phyloP scores from a whole-genome alignment of 345 rosid species.

The Melaleuca quinquenervia region DNA sequence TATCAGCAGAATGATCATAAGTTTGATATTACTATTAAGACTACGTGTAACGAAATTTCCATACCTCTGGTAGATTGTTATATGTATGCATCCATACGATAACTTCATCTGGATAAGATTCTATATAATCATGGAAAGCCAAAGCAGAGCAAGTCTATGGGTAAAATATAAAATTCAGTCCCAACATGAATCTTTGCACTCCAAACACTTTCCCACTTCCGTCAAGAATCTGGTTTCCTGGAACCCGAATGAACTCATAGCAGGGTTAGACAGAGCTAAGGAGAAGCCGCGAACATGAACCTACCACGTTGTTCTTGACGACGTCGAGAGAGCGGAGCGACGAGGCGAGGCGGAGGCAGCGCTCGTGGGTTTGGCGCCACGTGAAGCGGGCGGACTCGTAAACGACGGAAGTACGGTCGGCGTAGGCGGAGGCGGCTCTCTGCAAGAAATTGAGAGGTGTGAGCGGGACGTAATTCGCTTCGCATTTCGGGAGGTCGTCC shows the following conservation, averaged over 20 bases:
- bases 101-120: no score
- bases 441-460: slow-evolving; percentile 50
- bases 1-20: not conserved
- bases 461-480: slow-evolving; percentile 52
- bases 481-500: slow-evolving; percentile 41
- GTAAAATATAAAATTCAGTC: not conserved
- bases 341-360: slow-evolving; percentile 56
- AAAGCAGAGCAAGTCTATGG: no score
- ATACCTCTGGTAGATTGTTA: no score
- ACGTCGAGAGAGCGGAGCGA: slow-evolving; percentile 40
- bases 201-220: not conserved
- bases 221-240: not conserved
- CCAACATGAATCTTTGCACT: not conserved
- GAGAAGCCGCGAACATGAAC: not conserved
- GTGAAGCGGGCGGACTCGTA: slow-evolving; percentile 43
- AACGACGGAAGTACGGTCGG: slow-evolving; percentile 40
- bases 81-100: no score
- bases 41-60: no score
- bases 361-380: slow-evolving; percentile 47
- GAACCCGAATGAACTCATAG: not conserved
- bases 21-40: no score
- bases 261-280: not conserved
- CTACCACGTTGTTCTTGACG: slow-evolving; percentile 36
- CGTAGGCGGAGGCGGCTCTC: slow-evolving; percentile 44
- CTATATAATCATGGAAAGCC: no score